A percentile compares a stretch with the other conserved stretches of the same genome.
These are phyloP conservation scores for Globisporangium paroecandrum DNA, from an alignment of 352 stramenopile species.

Conservation along the genomic window DNA sequence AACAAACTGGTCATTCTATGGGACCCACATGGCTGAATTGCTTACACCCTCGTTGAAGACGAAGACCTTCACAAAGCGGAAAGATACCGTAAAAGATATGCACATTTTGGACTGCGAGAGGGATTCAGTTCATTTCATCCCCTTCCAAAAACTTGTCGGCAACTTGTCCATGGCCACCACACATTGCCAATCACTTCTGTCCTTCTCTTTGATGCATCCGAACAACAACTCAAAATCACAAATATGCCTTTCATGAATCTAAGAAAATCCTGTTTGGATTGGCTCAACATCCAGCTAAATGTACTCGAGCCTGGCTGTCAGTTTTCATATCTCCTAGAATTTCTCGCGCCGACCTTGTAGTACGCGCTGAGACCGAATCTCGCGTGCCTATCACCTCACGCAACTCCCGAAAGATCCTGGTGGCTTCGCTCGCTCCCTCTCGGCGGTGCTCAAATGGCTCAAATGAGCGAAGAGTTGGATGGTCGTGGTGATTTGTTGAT, in stretches of 20 bases:
- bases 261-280: not conserved
- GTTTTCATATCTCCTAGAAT: not conserved
- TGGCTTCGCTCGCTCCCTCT: not conserved
- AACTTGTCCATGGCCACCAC: not conserved
- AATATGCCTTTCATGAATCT: not conserved
- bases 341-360: not conserved
- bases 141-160: not conserved
- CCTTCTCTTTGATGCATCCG: not conserved
- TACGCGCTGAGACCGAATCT: not conserved
- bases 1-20: not conserved
- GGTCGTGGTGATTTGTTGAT: not conserved
- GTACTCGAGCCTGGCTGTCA: not conserved
- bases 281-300: not conserved
- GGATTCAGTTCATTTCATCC: no score
- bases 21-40: not conserved
- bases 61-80: not conserved
- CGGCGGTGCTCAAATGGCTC: not conserved
- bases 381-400: not conserved
- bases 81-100: constrained; percentile 2
- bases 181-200: not conserved
- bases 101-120: not conserved
- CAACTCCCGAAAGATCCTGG: not conserved
- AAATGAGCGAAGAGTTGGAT: not conserved
- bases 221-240: not conserved
- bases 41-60: not conserved